Evolutionary conservation across 169 alveolate species (phyloP).

Genomic region (Eimeria tenella): DNA sequence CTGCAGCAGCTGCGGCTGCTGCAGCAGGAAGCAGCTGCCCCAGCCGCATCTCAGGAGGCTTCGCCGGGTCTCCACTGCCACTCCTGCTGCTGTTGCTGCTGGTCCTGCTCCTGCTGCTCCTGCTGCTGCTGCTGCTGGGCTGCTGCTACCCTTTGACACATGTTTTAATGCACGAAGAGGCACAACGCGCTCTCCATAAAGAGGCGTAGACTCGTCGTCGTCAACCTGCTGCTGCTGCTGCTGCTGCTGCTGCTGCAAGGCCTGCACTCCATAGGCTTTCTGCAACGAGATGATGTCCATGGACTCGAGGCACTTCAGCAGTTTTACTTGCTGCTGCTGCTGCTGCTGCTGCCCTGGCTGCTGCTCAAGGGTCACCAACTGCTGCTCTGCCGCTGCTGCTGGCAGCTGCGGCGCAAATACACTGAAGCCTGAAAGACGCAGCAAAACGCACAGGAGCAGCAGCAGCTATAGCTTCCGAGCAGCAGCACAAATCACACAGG

Average conservation of each 20-base stretch:
- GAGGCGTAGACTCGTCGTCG: not conserved
- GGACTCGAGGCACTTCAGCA: conserved; percentile 24
- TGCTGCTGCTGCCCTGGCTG: not conserved
- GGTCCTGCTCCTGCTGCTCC: not conserved
- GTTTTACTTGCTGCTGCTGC: conserved; percentile 4
- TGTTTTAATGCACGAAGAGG: not conserved
- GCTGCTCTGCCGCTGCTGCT: not conserved
- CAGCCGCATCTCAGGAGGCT: conserved; percentile 11
- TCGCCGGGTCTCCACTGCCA: not conserved
- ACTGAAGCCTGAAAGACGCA: not conserved
- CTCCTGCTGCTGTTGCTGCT: not conserved
- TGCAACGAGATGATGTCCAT: not conserved
- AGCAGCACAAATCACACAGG: not conserved
- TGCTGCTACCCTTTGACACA: not conserved
- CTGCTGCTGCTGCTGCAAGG: not conserved
- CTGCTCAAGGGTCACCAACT: not conserved
- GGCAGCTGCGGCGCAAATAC: not conserved
- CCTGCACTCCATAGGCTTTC: not conserved
- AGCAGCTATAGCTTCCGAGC: not conserved
- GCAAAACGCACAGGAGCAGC: not conserved
- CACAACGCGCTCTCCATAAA: conserved; percentile 17
- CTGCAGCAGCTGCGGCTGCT: conserved; percentile 18
- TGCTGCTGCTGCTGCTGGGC: not conserved
- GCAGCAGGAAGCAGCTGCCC: conserved; percentile 38
- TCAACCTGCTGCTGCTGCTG: not conserved